A percentile compares a stretch with the other conserved stretches of the same genome.
Evolutionary conservation across 192 early-diverging fungal genomes (phyloP).

Genomic region (Chytriomyces hyalinus): DNA sequence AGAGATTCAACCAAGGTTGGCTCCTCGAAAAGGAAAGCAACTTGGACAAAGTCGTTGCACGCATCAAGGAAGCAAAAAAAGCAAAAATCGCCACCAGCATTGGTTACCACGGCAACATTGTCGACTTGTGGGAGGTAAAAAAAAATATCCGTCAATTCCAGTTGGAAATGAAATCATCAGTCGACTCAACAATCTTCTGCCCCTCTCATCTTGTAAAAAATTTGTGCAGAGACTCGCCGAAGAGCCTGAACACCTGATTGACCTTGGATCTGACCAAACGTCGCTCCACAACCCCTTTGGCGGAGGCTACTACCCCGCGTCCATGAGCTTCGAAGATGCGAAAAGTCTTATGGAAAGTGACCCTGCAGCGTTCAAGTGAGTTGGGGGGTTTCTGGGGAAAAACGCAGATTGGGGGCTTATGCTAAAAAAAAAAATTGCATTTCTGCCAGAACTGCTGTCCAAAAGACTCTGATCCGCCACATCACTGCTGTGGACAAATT

Average conservation of each 20-base stretch:
- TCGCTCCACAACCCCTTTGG: slow-evolving; percentile 40
- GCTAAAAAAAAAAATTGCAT: neutral
- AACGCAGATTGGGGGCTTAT: too few relatives aligned
- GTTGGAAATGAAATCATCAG: neutral
- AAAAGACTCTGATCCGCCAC: slow-evolving; percentile 30
- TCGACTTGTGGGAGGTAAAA: slow-evolving; percentile 35
- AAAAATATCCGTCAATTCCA: neutral
- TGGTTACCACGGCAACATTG: slow-evolving; percentile 40
- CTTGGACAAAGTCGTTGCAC: slow-evolving; percentile 28
- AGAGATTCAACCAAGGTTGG: slow-evolving; percentile 28
- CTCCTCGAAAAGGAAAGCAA: slow-evolving; percentile 16
- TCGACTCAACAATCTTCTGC: neutral
- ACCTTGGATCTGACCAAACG: slow-evolving; percentile 36
- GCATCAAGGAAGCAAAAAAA: slow-evolving; percentile 25
- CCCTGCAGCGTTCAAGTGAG: slow-evolving; percentile 31
- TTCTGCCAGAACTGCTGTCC: slow-evolving; percentile 6
- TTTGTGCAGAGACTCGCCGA: slow-evolving; percentile 15
- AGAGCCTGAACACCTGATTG: slow-evolving; percentile 23
- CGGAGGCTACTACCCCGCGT: slow-evolving; percentile 34
- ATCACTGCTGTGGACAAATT: slow-evolving; percentile 22
- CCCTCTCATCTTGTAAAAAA: neutral
- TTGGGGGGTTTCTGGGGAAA: neutral
- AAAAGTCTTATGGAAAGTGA: slow-evolving; percentile 31
- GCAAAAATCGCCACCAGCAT: slow-evolving; percentile 18
- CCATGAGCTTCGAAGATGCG: slow-evolving; percentile 20